These are phyloP conservation scores for Chaetoceros tenuissimus DNA, from an alignment of 108 stramenopile genomes.

Conservation along the genomic window DNA sequence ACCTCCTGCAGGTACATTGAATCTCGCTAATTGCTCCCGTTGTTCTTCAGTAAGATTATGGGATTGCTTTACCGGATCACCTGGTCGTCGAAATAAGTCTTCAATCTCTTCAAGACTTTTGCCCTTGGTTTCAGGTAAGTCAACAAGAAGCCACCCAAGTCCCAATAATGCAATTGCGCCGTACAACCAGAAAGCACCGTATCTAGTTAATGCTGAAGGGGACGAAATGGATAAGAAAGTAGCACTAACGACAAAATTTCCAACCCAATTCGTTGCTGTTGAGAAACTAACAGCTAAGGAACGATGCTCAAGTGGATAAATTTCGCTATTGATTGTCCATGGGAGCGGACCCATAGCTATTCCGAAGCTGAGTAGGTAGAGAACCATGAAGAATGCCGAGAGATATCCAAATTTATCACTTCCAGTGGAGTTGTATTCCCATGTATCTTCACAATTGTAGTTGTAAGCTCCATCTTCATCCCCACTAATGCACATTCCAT, in stretches of 20 bases:
- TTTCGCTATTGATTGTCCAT: constrained; percentile 85
- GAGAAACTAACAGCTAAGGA: constrained; percentile 49
- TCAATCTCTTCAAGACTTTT: constrained; percentile 72
- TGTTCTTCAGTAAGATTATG: background rate
- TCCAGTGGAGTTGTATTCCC: constrained; percentile 27
- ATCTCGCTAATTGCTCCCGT: background rate
- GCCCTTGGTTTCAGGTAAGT: constrained; percentile 83
- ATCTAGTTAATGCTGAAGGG: constrained; percentile 40
- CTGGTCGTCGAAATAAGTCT: constrained; percentile 33
- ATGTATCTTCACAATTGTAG: constrained; percentile 3
- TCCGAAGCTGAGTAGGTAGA: constrained; percentile 73
- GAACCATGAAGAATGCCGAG: constrained; percentile 64
- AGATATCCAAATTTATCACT: constrained; percentile 39
- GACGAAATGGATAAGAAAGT: constrained; percentile 68
- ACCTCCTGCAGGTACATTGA: background rate
- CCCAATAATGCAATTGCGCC: constrained; percentile 42
- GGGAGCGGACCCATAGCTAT: constrained; percentile 78
- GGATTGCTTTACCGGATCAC: background rate
- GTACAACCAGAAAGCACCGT: constrained; percentile 79
- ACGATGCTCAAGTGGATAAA: constrained; percentile 62
- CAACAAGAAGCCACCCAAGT: constrained; percentile 42
- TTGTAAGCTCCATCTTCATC: constrained; percentile 20
- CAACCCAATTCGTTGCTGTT: constrained; percentile 73
- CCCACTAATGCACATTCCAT: constrained; percentile 23
- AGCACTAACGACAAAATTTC: constrained; percentile 60